Conservation (phyloP, 306 rosid species). For the Prunus mume region DNA sequence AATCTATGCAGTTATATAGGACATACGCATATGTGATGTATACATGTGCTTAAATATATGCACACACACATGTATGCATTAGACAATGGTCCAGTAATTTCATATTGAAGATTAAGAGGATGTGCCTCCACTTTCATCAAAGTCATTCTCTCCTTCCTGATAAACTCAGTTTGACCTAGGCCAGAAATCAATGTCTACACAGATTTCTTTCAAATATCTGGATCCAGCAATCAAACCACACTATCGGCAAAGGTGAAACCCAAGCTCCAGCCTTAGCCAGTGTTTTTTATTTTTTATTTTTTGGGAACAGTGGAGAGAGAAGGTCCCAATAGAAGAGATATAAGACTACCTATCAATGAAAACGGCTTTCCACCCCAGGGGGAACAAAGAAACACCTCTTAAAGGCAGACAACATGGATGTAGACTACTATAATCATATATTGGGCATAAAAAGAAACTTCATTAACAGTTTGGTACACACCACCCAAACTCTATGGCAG, state of each 20-base stretch:
- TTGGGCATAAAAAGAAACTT: not conserved
- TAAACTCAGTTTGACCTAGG: not conserved
- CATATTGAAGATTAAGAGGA: not conserved
- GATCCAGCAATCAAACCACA: not conserved
- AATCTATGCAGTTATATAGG: not conserved
- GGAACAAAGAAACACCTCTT: not conserved
- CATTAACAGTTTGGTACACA: not conserved
- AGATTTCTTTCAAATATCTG: not conserved
- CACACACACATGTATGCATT: not conserved
- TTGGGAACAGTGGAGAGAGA: no score
- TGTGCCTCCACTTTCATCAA: not conserved
- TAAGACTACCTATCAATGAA: not conserved
- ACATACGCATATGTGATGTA: not conserved
- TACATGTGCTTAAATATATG: not conserved
- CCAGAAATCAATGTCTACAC: not conserved
- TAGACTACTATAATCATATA: not conserved
- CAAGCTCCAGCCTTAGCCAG: not conserved
- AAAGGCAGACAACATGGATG: not conserved
- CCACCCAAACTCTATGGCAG: conserved; percentile 1
- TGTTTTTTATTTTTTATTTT: no score
- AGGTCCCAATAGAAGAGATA: not conserved
- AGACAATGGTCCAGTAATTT: not conserved
- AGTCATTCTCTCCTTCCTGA: not conserved
- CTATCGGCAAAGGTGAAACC: not conserved
- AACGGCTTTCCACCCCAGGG: not conserved